These are phyloP conservation scores for Fagopyrum homotropicum DNA, from an alignment of 148 eudicot species.

Conservation along the genomic window DNA sequence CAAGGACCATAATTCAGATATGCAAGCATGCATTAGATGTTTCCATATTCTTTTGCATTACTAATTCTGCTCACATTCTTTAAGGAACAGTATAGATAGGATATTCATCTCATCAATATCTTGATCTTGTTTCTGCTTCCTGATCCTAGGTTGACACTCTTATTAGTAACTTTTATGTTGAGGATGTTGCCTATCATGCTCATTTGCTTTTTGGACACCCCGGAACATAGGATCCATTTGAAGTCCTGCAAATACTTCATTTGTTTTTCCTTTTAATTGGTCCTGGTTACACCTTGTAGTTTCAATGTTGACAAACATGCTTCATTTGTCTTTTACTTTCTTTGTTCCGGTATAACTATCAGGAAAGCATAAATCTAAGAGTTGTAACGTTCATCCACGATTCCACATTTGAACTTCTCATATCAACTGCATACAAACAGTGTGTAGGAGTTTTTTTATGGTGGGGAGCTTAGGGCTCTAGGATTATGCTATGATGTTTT, in stretches of 20 bases:
- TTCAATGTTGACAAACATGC: neutral
- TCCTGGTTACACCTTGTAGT: neutral
- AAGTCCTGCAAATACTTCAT: neutral
- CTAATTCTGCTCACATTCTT: neutral
- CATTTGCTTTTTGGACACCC: neutral
- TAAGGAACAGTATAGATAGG: neutral
- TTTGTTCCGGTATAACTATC: neutral
- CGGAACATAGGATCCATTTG: neutral
- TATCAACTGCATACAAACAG: neutral
- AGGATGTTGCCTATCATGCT: neutral
- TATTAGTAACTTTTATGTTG: neutral
- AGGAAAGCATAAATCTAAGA: neutral
- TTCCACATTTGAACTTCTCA: neutral
- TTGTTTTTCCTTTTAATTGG: neutral
- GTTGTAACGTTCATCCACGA: neutral
- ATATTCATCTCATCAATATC: neutral
- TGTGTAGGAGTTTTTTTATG: too few relatives aligned
- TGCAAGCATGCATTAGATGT: neutral
- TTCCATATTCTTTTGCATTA: neutral
- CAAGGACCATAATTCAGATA: neutral
- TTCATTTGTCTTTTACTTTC: neutral
- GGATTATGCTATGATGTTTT: neutral
- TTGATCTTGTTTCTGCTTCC: slow-evolving; percentile 3
- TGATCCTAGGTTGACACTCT: neutral
- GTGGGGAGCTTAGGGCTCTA: neutral